These are phyloP conservation scores for Rhododendron mucronatum DNA, from an alignment of 148 eudicot species.

Conservation along the genomic window DNA sequence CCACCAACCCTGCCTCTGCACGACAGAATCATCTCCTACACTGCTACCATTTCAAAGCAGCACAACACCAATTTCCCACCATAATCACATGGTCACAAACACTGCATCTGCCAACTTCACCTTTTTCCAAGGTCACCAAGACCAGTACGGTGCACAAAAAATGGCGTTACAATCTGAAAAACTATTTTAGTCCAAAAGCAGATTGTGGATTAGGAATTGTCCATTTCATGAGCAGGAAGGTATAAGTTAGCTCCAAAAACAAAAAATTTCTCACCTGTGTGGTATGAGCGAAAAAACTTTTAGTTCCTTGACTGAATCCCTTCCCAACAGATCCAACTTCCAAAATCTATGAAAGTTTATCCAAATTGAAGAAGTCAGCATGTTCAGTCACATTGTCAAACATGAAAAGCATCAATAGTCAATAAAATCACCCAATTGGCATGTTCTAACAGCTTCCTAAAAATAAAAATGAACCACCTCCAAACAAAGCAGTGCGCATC, in stretches of 20 bases:
- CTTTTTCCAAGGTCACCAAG: not conserved
- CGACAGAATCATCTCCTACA: not conserved
- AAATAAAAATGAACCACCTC: not conserved
- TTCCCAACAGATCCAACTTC: slow-evolving; percentile 96
- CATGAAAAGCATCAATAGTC: not conserved
- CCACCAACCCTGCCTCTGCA: not conserved
- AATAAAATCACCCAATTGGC: not conserved
- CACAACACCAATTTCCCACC: not conserved
- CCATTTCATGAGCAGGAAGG: not conserved
- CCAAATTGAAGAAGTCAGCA: slow-evolving; percentile 8
- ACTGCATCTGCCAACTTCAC: not conserved
- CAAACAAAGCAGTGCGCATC: not conserved
- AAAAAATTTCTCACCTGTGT: slow-evolving; percentile 50
- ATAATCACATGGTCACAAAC: not conserved
- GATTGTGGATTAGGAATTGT: not conserved
- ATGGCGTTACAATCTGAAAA: not conserved
- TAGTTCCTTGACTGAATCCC: slow-evolving; percentile 47
- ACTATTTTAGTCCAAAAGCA: not conserved
- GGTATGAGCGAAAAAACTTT: slow-evolving; percentile 68
- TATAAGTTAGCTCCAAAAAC: not conserved
- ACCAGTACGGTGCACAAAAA: not conserved
- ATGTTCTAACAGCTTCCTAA: not conserved
- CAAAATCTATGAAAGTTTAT: slow-evolving; percentile 51
- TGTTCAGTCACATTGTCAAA: not conserved
- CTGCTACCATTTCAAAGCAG: not conserved